Evolutionary conservation across 306 rosid species (phyloP), one percentile per base, ranked within the genome.

Genomic region (Datisca glomerata): DNA sequence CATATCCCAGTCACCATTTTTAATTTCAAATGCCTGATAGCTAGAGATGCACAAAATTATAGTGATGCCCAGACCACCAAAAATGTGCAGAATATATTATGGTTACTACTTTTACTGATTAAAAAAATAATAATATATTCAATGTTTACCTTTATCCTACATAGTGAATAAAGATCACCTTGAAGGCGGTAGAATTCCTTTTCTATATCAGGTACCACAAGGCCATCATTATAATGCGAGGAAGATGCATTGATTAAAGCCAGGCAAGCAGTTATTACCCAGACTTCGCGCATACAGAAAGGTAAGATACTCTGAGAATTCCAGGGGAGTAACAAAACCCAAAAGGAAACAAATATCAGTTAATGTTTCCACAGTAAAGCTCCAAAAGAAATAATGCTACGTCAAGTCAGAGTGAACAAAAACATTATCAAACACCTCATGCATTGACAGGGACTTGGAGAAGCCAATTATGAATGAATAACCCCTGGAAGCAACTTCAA

Each of bases 401-500:
- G 45, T 44, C 45, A 23, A 33, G 43, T 46, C 47, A 44, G 23
- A 39, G 14, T 21, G 13, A 24, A 35, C 9, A 21, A 47, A 49
- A 50, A 54, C 12, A 47, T 24, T 33, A 65, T 53, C 49, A 65
- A 61, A 49, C 76, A 89, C 98, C 98, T 84, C 96, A 45, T 66
- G 80, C 53, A 64, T 16, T 44, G 85, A 72, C 71, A 89, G 53
- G 28, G 86, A 78, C 75, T 89, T 80, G 11, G 98, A 84, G 69
- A 89, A 84, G 79, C 79, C 75, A 67, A 84, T 80, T 59, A 89
- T 84, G 81, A 84, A 89, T 14, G 81, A 59, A 72, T 74, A 84
- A 52, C 98, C 98, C 52, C 95, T 80, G 44, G 94, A 68, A 41
- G 98, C 86, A 68, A 71, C 98, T 75, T 84, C 98, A 61, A 78